Evolutionary conservation across 2,329 filamentous ascomycete species (phyloP).

Genomic region (Cryphonectria carpinicola): DNA sequence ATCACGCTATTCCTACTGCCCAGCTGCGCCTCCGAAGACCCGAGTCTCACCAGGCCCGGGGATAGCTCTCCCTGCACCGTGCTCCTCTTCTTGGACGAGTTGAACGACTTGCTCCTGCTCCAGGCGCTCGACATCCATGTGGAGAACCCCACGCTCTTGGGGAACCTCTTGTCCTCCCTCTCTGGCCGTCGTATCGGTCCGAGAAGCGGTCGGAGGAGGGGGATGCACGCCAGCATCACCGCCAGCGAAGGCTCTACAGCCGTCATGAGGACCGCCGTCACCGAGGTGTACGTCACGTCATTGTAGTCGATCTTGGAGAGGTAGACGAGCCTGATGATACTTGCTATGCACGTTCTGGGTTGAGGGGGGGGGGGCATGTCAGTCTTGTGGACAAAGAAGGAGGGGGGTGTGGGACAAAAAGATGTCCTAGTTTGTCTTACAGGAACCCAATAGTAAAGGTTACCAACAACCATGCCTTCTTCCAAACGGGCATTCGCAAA

Average conservation of each 20-base stretch:
- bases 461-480: constrained; percentile 37
- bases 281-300: constrained; percentile 41
- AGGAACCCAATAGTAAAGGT: constrained; percentile 41
- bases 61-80: neutral
- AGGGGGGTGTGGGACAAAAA: too few relatives aligned
- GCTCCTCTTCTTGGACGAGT: constrained; percentile 12
- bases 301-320: constrained; percentile 40
- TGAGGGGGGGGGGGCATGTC: neutral
- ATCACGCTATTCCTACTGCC: neutral
- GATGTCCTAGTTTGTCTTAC: constrained; percentile 31
- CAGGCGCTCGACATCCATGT: constrained; percentile 14
- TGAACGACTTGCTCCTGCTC: constrained; percentile 13
- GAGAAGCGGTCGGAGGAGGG: constrained; percentile 44
- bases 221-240: constrained; percentile 45
- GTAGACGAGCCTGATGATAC: constrained; percentile 40
- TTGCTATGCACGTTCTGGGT: constrained; percentile 41
- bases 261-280: constrained; percentile 41
- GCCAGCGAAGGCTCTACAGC: constrained; percentile 44
- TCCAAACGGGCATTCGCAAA: constrained; percentile 37
- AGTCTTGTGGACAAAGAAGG: neutral
- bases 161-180: neutral
- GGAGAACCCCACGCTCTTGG: constrained; percentile 9
- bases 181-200: neutral
- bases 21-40: constrained; percentile 8
- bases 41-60: constrained; percentile 4